Percentiles rank a stretch among this genome's conserved stretches.
Conservation (phyloP, 495 filamentous ascomycete genomes). For the Penicillium taxi region DNA sequence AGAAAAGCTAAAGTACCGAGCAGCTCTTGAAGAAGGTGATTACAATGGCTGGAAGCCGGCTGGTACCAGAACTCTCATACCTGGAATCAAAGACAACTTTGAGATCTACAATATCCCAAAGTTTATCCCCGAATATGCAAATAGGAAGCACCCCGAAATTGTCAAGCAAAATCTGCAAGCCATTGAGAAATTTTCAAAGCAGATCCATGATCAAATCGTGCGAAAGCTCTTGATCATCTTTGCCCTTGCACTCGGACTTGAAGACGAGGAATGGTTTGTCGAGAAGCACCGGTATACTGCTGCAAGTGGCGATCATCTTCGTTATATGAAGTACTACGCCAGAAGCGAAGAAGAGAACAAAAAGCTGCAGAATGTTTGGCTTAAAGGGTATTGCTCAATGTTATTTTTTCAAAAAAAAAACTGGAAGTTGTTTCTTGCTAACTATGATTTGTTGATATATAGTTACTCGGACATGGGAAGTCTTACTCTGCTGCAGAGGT, state of each 20-base stretch:
- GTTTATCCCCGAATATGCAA: constrained; percentile 31
- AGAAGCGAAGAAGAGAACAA: constrained; percentile 39
- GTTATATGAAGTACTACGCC: constrained; percentile 48
- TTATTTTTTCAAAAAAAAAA: too few species aligned
- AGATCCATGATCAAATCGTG: constrained; percentile 41
- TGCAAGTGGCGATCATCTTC: constrained; percentile 37
- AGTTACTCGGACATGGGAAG: constrained; percentile 46
- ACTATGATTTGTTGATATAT: too few species aligned
- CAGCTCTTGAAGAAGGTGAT: constrained; percentile 38
- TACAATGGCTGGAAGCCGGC: constrained; percentile 33
- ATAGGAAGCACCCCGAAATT: constrained; percentile 35
- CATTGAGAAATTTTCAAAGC: constrained; percentile 41
- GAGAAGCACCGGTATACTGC: constrained; percentile 45
- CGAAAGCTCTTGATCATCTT: constrained; percentile 40
- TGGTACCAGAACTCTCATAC: constrained; percentile 16
- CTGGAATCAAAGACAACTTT: constrained; percentile 42
- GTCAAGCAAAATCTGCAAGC: constrained; percentile 29
- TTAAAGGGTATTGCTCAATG: constrained; percentile 21
- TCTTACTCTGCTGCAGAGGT: constrained; percentile 44
- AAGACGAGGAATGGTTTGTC: constrained; percentile 40
- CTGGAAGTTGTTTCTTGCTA: too few species aligned
- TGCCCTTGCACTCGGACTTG: constrained; percentile 43
- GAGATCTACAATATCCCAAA: constrained; percentile 52
- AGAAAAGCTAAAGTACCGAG: constrained; percentile 42
- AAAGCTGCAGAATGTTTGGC: constrained; percentile 33